Evolutionary conservation across 176 grass and related monocot species (phyloP), one percentile per base, ranked within the genome.

Genomic region (Avena sativa): DNA sequence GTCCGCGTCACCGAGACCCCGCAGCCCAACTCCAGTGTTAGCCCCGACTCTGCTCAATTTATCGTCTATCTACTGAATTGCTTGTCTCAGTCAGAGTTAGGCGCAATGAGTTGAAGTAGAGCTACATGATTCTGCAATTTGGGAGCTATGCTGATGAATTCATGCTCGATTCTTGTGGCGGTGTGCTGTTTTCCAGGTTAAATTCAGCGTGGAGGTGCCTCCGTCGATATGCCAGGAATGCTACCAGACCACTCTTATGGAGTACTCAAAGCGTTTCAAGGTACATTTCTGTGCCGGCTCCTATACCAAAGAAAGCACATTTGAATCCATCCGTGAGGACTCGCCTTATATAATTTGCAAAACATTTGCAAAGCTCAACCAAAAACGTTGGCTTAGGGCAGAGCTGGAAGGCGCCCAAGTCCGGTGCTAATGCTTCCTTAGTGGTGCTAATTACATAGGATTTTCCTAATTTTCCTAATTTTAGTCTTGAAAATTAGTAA

Each of bases 171-270:
- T 81, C 8, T 81, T 17, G 80, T 65, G 34, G 2, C 92, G 40
- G 40, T 43, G 40, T 43, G 40, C 40, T 43, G 40, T 43, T 43
- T 43, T 43, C 40, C 40, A 98, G 97, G 86, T 98, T 47, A 91
- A 89, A 53, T 94, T 98, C 76, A 98, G 76, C 47, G 97, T 98
- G 71, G 94, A 96, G 80, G 97, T 98, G 81, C 94, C 97, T 34
- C 69, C 92, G 52, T 87, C 87, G 11, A 85, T 98, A 76, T 93
- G 87, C 53, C 87, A 88, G 52, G 85, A 94, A 20, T 96, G 97
- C 40, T 96, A 96, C 77, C 86, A 84, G 81, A 63, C 79, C 20
- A 90, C 94, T 19, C 83, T 98, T 9, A 66, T 84, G 64, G 90
- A 98, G 83, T 88, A 91, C 71, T 72, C 90, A 9, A 94, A 90